Evolutionary conservation across 192 early-diverging fungal genomes (phyloP).

Genomic region (Anaeromyces robustus): DNA sequence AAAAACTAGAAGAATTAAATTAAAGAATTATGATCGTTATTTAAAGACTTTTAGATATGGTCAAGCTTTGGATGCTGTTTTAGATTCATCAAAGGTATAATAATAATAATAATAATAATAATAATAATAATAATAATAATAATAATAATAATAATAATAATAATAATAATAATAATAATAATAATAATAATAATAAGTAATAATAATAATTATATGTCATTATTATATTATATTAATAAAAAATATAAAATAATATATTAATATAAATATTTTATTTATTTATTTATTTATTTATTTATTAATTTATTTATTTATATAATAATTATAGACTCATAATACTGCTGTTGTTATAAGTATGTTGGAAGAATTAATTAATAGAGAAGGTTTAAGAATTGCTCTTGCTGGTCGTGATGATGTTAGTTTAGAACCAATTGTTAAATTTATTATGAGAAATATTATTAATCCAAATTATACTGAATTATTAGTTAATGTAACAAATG

Average conservation of each 20-base stretch:
- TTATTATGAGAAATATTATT: conserved; percentile 63
- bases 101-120: not conserved
- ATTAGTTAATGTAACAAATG: conserved; percentile 62
- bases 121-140: too few relatives aligned
- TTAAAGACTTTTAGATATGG: conserved; percentile 75
- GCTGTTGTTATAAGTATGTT: conserved; percentile 59
- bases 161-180: too few relatives aligned
- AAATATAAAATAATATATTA: too few relatives aligned
- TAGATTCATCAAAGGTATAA: conserved; percentile 38
- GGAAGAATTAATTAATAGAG: conserved; percentile 80
- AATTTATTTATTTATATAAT: too few relatives aligned
- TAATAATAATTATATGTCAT: too few relatives aligned
- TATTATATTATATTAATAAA: too few relatives aligned
- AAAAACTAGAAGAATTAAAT: conserved; percentile 31
- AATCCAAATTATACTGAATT: conserved; percentile 62
- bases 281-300: too few relatives aligned
- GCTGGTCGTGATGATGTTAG: conserved; percentile 74
- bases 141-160: too few relatives aligned
- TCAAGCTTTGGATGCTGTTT: conserved; percentile 72
- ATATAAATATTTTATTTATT: too few relatives aligned
- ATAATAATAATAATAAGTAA: too few relatives aligned
- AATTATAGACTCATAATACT: conserved; percentile 7
- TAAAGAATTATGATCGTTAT: conserved; percentile 66
- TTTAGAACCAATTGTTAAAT: conserved; percentile 67
- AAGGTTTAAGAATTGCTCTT: conserved; percentile 60